phyloP scores from a whole-genome alignment of 2,329 filamentous ascomycete species.

The Colletotrichum sp. region DNA sequence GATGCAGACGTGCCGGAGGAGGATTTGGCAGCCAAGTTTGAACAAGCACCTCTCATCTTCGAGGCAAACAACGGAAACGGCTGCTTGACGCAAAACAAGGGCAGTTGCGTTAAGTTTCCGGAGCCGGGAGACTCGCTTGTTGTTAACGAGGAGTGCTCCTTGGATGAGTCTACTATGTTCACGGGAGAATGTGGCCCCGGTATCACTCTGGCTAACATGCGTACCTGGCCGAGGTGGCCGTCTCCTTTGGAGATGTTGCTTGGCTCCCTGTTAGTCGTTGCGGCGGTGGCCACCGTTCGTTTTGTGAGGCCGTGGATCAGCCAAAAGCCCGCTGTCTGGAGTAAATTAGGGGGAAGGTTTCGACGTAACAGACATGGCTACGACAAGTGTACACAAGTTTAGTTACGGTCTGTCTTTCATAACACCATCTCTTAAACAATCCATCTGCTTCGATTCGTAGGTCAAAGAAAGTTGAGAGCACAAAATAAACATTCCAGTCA shows the following conservation, averaged over 20 bases:
- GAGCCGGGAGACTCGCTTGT: background rate
- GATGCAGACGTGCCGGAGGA: background rate
- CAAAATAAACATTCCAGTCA: background rate
- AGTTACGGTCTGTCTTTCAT: background rate
- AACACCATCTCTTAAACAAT: rapidly evolving
- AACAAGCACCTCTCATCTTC: background rate
- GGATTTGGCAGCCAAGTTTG: background rate
- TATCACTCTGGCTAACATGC: background rate
- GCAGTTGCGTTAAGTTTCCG: background rate
- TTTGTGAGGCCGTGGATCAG: background rate
- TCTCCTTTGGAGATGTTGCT: background rate
- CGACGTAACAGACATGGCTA: background rate
- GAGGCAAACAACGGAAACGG: background rate
- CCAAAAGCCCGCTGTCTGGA: background rate
- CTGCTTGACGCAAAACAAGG: background rate
- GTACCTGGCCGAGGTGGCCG: background rate
- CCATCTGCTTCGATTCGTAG: rapidly evolving
- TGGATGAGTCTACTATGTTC: background rate
- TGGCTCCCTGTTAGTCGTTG: background rate
- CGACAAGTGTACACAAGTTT: background rate
- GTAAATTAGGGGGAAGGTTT: background rate
- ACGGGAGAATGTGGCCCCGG: background rate
- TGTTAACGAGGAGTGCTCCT: background rate
- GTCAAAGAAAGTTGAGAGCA: background rate
- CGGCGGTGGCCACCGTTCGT: background rate